Evolutionary conservation across 2,329 filamentous ascomycete genomes (phyloP).

Genomic region (Paraphoma sp.): DNA sequence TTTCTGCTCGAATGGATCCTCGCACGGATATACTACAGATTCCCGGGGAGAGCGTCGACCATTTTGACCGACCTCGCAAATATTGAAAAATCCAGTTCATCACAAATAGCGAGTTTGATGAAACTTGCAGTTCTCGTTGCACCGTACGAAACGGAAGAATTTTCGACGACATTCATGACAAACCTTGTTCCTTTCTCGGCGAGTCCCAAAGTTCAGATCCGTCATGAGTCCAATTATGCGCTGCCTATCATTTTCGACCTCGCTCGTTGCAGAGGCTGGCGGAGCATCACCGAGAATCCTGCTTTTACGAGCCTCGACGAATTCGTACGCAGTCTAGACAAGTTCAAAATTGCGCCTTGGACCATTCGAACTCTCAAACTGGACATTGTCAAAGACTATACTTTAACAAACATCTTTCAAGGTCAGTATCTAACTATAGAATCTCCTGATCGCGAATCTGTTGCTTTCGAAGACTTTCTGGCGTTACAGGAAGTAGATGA

Average conservation of each 20-base stretch:
- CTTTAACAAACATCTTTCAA: constrained; percentile 53
- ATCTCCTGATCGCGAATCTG: constrained; percentile 47
- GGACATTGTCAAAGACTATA: constrained; percentile 53
- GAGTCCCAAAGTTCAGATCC: constrained; percentile 59
- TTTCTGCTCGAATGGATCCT: constrained; percentile 58
- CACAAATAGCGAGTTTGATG: constrained; percentile 56
- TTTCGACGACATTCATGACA: constrained; percentile 48
- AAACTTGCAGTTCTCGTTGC: constrained; percentile 55
- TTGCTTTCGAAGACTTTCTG: constrained; percentile 50
- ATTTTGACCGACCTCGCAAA: constrained; percentile 48
- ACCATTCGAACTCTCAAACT: constrained; percentile 48
- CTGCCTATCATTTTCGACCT: constrained; percentile 54
- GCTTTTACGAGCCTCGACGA: constrained; percentile 52
- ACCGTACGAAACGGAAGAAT: constrained; percentile 47
- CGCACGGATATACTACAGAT: constrained; percentile 50
- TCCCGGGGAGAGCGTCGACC: constrained; percentile 35
- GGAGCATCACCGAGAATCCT: constrained; percentile 45
- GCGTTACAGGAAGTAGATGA: constrained; percentile 39
- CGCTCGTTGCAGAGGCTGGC: constrained; percentile 46
- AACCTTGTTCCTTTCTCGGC: constrained; percentile 53
- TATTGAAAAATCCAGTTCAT: constrained; percentile 54
- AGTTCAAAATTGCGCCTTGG: constrained; percentile 49
- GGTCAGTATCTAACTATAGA: constrained; percentile 55
- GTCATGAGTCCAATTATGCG: constrained; percentile 60
- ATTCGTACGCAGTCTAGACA: constrained; percentile 53